Percentiles rank a stretch among this genome's conserved stretches.
Conservation (phyloP, 352 stramenopile genomes). For the Globisporangium spinosum region DNA sequence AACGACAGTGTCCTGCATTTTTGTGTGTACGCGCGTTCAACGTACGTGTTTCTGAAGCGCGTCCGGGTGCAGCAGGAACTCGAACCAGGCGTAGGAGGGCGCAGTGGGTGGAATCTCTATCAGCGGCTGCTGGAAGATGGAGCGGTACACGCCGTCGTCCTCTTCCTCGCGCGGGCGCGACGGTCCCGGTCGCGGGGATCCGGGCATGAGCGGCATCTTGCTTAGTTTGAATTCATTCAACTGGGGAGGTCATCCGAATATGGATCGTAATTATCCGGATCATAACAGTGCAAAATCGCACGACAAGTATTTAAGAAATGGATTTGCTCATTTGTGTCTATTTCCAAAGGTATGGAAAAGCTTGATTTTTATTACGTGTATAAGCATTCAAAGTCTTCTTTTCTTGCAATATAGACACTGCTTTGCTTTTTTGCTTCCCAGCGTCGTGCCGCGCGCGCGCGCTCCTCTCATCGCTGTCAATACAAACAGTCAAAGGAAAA, state of each 20-base stretch:
- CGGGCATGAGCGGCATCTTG: slow-evolving; percentile 58
- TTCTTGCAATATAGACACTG: no score
- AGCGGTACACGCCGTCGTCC: slow-evolving; percentile 77
- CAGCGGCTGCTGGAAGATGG: slow-evolving; percentile 78
- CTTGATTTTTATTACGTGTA: no score
- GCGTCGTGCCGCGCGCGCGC: not conserved
- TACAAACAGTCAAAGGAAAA: slow-evolving; percentile 11
- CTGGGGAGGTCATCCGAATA: not conserved
- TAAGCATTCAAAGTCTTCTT: no score
- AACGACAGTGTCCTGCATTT: not conserved
- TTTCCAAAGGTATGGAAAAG: no score
- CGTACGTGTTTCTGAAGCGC: slow-evolving; percentile 72
- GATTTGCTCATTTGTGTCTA: no score
- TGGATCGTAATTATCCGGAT: not conserved
- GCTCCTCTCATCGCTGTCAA: not conserved
- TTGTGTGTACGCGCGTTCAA: not conserved
- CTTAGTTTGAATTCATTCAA: not conserved
- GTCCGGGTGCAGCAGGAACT: slow-evolving; percentile 80
- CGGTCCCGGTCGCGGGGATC: slow-evolving; percentile 46
- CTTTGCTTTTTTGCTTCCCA: no score
- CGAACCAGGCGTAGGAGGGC: slow-evolving; percentile 79
- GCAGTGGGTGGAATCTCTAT: slow-evolving; percentile 64
- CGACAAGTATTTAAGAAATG: no score
- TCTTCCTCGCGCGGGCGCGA: slow-evolving; percentile 26
- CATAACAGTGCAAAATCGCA: no score